A percentile compares a stretch with the other conserved stretches of the same genome.
Evolutionary conservation across 129 eudicot species (phyloP).

Genomic region (Deinandra increscens): DNA sequence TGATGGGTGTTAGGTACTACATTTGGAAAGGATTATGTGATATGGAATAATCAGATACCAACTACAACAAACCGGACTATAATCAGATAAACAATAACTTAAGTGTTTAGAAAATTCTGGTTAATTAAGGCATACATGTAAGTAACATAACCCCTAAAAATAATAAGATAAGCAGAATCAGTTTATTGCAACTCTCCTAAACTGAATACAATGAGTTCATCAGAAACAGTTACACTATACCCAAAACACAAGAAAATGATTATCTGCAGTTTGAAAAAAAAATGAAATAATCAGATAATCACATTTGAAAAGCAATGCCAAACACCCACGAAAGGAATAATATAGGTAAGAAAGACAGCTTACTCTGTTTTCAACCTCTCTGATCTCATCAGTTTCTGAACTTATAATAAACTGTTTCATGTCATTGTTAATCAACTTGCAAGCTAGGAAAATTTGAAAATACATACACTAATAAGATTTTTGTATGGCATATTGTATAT

Average conservation of each 20-base stretch:
- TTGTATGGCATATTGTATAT: neutral
- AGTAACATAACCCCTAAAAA: neutral
- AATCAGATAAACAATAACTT: neutral
- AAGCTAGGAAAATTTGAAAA: slow-evolving; percentile 51
- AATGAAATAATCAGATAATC: neutral
- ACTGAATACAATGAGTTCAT: neutral
- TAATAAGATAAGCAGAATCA: neutral
- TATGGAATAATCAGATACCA: neutral
- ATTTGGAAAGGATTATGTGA: neutral
- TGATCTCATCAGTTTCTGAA: slow-evolving; percentile 86
- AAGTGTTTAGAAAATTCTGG: neutral
- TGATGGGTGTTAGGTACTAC: neutral
- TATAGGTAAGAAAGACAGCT: slow-evolving; percentile 20
- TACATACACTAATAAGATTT: slow-evolving; percentile 9
- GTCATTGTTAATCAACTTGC: slow-evolving; percentile 84
- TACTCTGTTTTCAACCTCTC: slow-evolving; percentile 86
- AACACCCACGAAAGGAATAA: neutral
- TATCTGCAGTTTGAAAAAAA: neutral
- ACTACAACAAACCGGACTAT: neutral
- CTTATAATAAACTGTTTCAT: slow-evolving; percentile 91
- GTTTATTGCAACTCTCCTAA: neutral
- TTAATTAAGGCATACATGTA: neutral
- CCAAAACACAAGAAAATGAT: neutral
- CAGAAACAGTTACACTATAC: neutral
- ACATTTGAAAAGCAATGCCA: neutral